Evolutionary conservation across 768 basidiomycete species (phyloP), one percentile per base, ranked within the genome.

Genomic region (Pleurotus citrinopileatus): DNA sequence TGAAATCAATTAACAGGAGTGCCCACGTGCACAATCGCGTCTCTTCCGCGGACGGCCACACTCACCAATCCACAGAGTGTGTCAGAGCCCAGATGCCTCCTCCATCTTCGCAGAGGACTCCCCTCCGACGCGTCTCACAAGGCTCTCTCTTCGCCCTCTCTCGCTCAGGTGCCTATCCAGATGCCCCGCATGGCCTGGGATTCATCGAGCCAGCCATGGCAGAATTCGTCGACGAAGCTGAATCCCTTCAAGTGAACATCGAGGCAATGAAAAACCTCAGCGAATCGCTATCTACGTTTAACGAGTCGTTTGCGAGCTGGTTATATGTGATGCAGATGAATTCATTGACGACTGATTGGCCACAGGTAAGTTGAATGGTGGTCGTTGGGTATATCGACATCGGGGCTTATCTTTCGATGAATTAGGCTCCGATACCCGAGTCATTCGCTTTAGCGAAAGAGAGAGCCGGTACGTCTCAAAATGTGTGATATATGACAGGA

Each of bases 261-360:
- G 82, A 88, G 58, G 80, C 79, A 20, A 77, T 98, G 63, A 80
- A 80, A 57, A 73, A 76, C 22, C 79, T 98, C 57, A 84, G 86
- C 67, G 76, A 86, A 42, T 85, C 90, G 17, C 77, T 98, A 50
- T 80, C 82, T 12, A 85, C 83, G 3, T 96, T 96, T 76, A 97
- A 97, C 66, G 94, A 98, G 69, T 83, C 85, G 12, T 96, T 98
- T 63, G 89, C 94, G 12, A 92, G 90, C 64, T 95, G 86, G 81
- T 70, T 96, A 9, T 95, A 94, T 65, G 83, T 87, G 20, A 86
- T 95, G 83, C 88, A 91, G 65, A 96, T 98, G 92, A 94, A 95
- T 64, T 85, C 92, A 2, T 79, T 96, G 54, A 94, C 93, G n/a
- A 86, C 86, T 0, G 94, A 97, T 65, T 97, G 93, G 93, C 84